These are phyloP conservation scores for Daldinia decipiens DNA, from an alignment of 495 filamentous ascomycete genomes.

Conservation along the genomic window DNA sequence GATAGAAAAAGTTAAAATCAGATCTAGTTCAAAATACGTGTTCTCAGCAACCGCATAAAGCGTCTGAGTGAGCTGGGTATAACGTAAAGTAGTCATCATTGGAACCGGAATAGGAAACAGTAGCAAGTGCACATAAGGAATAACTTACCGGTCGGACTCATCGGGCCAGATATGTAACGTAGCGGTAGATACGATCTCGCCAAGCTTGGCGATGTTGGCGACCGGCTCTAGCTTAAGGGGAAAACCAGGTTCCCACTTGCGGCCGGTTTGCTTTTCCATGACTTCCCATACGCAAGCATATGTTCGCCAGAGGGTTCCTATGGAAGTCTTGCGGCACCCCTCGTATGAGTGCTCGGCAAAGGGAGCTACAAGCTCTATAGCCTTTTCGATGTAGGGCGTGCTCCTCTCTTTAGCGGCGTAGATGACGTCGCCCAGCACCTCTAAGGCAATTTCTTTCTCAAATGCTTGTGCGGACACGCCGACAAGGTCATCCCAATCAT, in stretches of 20 bases:
- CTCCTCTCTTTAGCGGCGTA: constrained; percentile 74
- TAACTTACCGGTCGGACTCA: constrained; percentile 88
- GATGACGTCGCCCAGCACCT: constrained; percentile 92
- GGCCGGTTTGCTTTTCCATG: constrained; percentile 78
- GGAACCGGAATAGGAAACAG: constrained; percentile 36
- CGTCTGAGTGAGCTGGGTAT: constrained; percentile 99
- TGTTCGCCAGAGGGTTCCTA: constrained; percentile 89
- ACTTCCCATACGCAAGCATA: constrained; percentile 92
- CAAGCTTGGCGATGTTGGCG: constrained; percentile 82
- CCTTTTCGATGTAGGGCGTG: constrained; percentile 80
- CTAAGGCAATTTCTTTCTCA: constrained; percentile 97
- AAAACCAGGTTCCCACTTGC: constrained; percentile 89
- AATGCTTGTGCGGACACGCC: constrained; percentile 86
- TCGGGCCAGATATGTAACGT: constrained; percentile 87
- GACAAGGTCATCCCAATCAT: constrained; percentile 81
- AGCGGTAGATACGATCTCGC: constrained; percentile 83
- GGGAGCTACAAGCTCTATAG: constrained; percentile 80
- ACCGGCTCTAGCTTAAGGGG: constrained; percentile 82
- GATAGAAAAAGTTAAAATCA: constrained; percentile 48
- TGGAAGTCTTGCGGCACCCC: constrained; percentile 88
- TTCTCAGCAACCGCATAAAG: constrained; percentile 89
- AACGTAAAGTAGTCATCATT: constrained; percentile 92
- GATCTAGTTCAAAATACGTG: constrained; percentile 69
- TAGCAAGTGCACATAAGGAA: constrained; percentile 29
- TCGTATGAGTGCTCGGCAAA: constrained; percentile 91